Percentiles rank a stretch among this genome's conserved stretches.
phyloP scores from a whole-genome alignment of 1,139 yeast species.

The Kodamaea arcana region DNA sequence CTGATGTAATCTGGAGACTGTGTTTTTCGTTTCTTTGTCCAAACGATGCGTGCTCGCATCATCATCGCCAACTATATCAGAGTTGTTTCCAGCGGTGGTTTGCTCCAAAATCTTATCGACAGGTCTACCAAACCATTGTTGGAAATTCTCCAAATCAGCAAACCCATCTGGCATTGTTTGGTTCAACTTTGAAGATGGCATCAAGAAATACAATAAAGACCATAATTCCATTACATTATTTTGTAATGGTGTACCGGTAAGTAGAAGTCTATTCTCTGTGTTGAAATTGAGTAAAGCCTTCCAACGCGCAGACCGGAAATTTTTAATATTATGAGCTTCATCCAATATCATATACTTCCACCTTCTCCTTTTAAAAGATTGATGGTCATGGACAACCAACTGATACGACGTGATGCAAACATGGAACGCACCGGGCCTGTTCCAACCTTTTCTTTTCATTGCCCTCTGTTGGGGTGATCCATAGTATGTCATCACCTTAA shows the following conservation, averaged over 20 bases:
- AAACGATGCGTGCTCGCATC: constrained; percentile 34
- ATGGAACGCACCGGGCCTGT: constrained; percentile 91
- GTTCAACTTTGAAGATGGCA: constrained; percentile 81
- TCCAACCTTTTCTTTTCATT: constrained; percentile 96
- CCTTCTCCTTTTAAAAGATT: constrained; percentile 81
- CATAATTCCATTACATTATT: constrained; percentile 89
- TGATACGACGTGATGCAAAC: constrained; percentile 97
- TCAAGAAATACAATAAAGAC: constrained; percentile 87
- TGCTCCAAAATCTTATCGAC: constrained; percentile 86
- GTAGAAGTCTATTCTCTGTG: constrained; percentile 76
- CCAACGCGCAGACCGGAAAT: constrained; percentile 96
- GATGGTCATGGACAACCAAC: constrained; percentile 93
- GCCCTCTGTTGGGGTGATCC: constrained; percentile 98
- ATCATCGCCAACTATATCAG: constrained; percentile 42
- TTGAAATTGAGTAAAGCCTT: constrained; percentile 91
- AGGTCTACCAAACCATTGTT: constrained; percentile 97
- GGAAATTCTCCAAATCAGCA: constrained; percentile 93
- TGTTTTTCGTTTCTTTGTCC: constrained; percentile 71
- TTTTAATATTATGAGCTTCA: constrained; percentile 97
- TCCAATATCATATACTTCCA: constrained; percentile 98
- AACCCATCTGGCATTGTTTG: constrained; percentile 90
- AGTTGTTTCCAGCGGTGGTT: constrained; percentile 44
- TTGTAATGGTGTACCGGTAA: constrained; percentile 96
- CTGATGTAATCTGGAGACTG: constrained; percentile 87
- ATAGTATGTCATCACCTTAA: constrained; percentile 90